Base-by-base conservation (phyloP, 306 rosid genomes). In the Quercus mongolica region DNA sequence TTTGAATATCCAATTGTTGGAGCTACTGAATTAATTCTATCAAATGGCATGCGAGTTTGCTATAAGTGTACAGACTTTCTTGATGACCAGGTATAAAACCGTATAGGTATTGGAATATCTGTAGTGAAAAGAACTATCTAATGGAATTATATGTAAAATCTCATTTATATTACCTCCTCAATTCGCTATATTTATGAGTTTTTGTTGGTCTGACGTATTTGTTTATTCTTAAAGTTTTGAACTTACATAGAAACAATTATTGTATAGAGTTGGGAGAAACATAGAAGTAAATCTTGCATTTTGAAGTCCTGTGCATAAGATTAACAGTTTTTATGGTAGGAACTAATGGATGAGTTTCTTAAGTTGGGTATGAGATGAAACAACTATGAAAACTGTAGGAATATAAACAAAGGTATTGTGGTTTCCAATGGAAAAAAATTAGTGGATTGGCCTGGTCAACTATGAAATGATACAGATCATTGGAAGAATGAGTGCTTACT, bases 1-100 rank as follows among this genome's bases (percentile, higher is more conserved):
- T 64, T 76, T 84, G 98, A 92, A 77, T 91, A 92, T 84, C 75
- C 94, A 75, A 90, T 86, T 69, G 90, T 95, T 87, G 95, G 91
- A 84, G 98, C 97, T 44, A 86, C 91, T 80, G 99, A 95, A 85
- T 82, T 95, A 78, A 59, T 90, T 84, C 83, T 94, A 71, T 92
- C 99, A 68, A 94, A 94, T 85, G 99, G 97, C 82, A 89, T 95
- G 96, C 88, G 94, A 81, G 81, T 95, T 79, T 95, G 98, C 90
- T 95, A 90, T 61, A 92, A 92, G 84, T 75, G 89, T 70, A 91
- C 99, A 69, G 93, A 95, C 85, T 95, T 95, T 86, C 99, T 95
- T 14, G 94, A 88, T 77, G 99, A 95, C 75, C 99, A 95, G 99
- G 99, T 94, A 78, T 26, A 56, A 46, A 62, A 80, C 69, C 62